Conservation (phyloP, 2,329 filamentous ascomycete genomes). For the Paradendryphiella salina region DNA sequence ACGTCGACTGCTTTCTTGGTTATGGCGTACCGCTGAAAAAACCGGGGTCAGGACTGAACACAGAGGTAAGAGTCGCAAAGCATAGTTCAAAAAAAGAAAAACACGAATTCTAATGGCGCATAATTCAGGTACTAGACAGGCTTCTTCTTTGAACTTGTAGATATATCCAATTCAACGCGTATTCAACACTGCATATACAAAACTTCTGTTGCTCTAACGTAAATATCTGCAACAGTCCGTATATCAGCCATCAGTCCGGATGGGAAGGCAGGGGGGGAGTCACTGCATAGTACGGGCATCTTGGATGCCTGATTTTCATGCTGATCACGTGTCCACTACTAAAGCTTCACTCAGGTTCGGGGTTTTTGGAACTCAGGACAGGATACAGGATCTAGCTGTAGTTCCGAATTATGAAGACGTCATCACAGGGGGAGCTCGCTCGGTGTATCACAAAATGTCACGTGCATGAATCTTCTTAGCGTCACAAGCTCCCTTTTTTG, state of each 20-base stretch:
- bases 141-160: constrained; percentile 11
- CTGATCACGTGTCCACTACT: not conserved
- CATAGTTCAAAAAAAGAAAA: constrained; percentile 1
- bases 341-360: too few species aligned
- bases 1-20: not conserved
- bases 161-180: constrained; percentile 15
- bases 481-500: too few species aligned
- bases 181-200: not conserved
- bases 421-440: too few species aligned
- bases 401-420: too few species aligned
- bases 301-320: not conserved
- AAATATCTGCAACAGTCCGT: too few species aligned
- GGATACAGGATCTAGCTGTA: not conserved
- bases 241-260: too few species aligned
- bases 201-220: too few species aligned
- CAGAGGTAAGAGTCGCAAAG: not conserved
- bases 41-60: not conserved
- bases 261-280: too few species aligned
- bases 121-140: constrained; percentile 6
- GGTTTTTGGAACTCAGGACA: too few species aligned
- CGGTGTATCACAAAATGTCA: too few species aligned
- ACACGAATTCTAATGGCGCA: constrained; percentile 5
- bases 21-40: not conserved
- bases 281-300: too few species aligned
- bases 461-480: too few species aligned